These are phyloP conservation scores for Lolium perenne DNA, from an alignment of 176 grass and related monocot species.

Conservation along the genomic window DNA sequence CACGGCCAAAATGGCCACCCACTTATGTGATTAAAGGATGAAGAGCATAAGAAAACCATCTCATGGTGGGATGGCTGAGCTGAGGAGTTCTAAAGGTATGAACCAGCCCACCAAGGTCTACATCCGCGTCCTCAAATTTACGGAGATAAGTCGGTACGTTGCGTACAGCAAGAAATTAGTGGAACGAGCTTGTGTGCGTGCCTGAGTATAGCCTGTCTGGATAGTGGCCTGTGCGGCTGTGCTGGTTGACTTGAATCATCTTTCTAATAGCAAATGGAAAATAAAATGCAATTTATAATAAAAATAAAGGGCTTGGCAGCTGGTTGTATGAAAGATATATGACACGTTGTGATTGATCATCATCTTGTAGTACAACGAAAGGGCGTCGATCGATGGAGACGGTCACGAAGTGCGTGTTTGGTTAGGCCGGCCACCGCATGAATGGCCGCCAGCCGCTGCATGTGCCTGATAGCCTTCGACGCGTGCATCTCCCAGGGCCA, in stretches of 20 bases:
- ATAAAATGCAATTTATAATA: no score
- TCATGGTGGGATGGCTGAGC: not conserved
- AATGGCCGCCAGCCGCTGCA: not conserved
- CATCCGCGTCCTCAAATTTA: no score
- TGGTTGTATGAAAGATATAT: not conserved
- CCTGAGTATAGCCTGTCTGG: no score
- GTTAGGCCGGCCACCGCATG: not conserved
- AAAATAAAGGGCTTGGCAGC: not conserved
- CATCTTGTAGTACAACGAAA: not conserved
- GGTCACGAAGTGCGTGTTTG: not conserved
- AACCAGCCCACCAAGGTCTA: no score
- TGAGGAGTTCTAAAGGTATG: not conserved
- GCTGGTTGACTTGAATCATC: not conserved
- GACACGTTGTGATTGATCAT: not conserved
- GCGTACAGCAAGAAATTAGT: not conserved
- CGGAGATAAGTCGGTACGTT: not conserved
- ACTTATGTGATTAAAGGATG: not conserved
- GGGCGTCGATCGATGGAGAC: slow-evolving; percentile 13
- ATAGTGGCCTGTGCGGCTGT: not conserved
- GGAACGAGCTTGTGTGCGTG: not conserved
- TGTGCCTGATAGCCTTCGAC: slow-evolving; percentile 2
- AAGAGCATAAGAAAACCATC: not conserved
- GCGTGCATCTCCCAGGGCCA: not conserved
- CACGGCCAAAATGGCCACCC: no score
- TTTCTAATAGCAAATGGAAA: not conserved